Percentiles rank a stretch among this genome's conserved stretches.
Evolutionary conservation across 2,329 filamentous ascomycete genomes (phyloP).

Genomic region (Hirsutella rhossiliensis): DNA sequence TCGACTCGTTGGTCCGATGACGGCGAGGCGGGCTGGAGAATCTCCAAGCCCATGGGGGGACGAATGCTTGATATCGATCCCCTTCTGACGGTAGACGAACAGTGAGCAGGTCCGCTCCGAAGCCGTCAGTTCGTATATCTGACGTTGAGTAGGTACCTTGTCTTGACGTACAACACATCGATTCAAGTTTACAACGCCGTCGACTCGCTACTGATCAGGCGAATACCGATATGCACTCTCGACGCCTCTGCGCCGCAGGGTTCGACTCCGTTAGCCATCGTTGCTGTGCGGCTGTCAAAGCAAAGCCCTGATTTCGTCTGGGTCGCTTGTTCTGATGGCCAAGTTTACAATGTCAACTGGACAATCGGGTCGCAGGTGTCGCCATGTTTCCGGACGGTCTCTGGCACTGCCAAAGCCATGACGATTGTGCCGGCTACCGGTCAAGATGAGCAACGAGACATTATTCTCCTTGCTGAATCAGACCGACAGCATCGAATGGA

Average conservation of each 20-base stretch:
- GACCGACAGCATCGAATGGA: slow-evolving; percentile 20
- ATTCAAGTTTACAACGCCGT: slow-evolving; percentile 71
- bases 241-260: slow-evolving; percentile 13
- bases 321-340: slow-evolving; percentile 47
- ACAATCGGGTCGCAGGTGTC: slow-evolving; percentile 30
- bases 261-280: slow-evolving; percentile 20
- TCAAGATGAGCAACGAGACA: slow-evolving; percentile 19
- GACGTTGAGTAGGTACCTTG: slow-evolving; percentile 45
- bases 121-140: slow-evolving; percentile 2
- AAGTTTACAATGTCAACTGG: slow-evolving; percentile 48
- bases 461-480: slow-evolving; percentile 34
- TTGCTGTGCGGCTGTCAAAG: slow-evolving; percentile 27
- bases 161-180: slow-evolving; percentile 62
- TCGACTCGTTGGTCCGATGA: slow-evolving; percentile 15
- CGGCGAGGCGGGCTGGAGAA: slow-evolving; percentile 36
- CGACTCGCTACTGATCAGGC: slow-evolving; percentile 69
- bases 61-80: slow-evolving; percentile 54
- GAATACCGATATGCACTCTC: slow-evolving; percentile 41
- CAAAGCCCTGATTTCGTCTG: slow-evolving; percentile 36
- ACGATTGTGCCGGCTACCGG: slow-evolving; percentile 25
- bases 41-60: slow-evolving; percentile 54
- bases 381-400: slow-evolving; percentile 27
- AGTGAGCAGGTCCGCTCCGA: slow-evolving; percentile 28
- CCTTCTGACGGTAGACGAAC: slow-evolving; percentile 48
- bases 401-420: slow-evolving; percentile 33